Base-by-base conservation (phyloP, 1,284 basidiomycete genomes). In the Phylloporus sp. region DNA sequence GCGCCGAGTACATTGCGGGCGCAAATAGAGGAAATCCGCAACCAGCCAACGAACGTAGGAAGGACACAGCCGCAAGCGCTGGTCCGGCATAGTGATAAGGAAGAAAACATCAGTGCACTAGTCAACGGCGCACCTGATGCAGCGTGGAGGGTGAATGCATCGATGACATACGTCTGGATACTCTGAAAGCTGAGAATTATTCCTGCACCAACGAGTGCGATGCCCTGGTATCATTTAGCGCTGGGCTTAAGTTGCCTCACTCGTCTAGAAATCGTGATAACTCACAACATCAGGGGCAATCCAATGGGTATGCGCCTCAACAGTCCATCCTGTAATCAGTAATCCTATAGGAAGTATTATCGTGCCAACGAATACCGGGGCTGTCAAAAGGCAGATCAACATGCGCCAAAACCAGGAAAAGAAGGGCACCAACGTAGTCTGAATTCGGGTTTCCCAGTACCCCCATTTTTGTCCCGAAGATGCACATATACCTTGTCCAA, bases 21-120 rank as follows among this genome's bases (percentile, higher is more conserved):
- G 85, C 87, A 62, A 91, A 90, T 17, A 91, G 73, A 22, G 89
- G 89, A 72, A 91, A 91, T 3, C 82, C 86, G 57, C 89, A 89
- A 3, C 89, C 87, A 2, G 84, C 84, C 1, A 89, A 66, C 0
- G 87, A 86, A 40, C 88, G 85, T 6, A 90, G 69, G 72, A 75
- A 88, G 0, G 83, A 77, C 22, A 84, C 83, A 0, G 87, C 86
- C 0, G 87, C 88, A 6, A 90, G 76, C 4, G 89, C 89, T 84
- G 60, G 28, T 40, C 4, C 5, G 8, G 72, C 18, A 22, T 2
- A 24, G 1, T 18, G 20, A 37, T 60, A n/a, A 50, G 44, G 28
- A 58, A 53, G 18, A 1, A 11, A 24, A 44, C 39, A 2, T 5
- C 69, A 26, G 61, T 47, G 26, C 70, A 13, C 44, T 26, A 18